Conservation (phyloP, 768 basidiomycete genomes). For the Leucogyrophana mollusca region DNA sequence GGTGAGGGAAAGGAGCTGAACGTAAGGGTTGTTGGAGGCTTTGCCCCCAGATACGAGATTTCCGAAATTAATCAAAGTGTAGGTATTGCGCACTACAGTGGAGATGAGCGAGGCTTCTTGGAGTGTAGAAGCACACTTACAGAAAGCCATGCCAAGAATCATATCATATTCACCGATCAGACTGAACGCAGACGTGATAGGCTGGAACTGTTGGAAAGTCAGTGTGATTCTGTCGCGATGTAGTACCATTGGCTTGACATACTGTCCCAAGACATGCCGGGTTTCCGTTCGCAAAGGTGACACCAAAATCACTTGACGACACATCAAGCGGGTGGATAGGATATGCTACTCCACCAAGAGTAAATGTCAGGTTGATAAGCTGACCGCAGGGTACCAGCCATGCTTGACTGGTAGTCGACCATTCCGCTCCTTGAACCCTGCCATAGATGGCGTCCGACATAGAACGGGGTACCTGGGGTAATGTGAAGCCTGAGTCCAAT, state of each 20-base stretch:
- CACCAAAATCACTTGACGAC: conserved; percentile 56
- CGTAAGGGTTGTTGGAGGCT: conserved; percentile 55
- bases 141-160: conserved; percentile 79
- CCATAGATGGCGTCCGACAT: conserved; percentile 82
- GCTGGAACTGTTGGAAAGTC: conserved; percentile 63
- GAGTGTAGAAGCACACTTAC: conserved; percentile 38
- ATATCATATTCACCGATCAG: conserved; percentile 77
- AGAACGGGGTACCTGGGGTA: conserved; percentile 71
- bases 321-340: conserved; percentile 75
- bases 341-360: conserved; percentile 65
- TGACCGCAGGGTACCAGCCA: conserved; percentile 80
- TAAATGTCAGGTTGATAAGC: conserved; percentile 67
- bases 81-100: conserved; percentile 67
- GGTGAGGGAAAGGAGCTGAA: conserved; percentile 68
- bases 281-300: conserved; percentile 43
- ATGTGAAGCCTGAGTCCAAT: conserved; percentile 71
- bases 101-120: conserved; percentile 5
- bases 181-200: conserved; percentile 78
- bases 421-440: conserved; percentile 69
- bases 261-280: conserved; percentile 68
- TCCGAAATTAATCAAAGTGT: conserved; percentile 72
- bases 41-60: conserved; percentile 55
- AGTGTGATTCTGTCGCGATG: conserved; percentile 2
- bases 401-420: conserved; percentile 49
- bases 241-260: conserved; percentile 24